Conservation (phyloP, 2,329 filamentous ascomycete species). For the Stemphylium beticola region DNA sequence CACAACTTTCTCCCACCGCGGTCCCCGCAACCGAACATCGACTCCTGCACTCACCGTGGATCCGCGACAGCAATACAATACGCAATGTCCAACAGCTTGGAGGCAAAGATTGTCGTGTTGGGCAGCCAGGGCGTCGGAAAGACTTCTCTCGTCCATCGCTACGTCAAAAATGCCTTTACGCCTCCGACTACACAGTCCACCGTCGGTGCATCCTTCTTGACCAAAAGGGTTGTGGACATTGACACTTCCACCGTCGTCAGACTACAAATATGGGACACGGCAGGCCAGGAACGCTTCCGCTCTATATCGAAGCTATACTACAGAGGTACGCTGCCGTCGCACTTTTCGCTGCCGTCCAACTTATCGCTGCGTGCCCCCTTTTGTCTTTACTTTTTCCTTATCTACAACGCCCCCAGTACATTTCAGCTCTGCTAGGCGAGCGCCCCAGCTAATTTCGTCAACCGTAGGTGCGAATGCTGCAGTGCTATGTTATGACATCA, state of each 20-base stretch:
- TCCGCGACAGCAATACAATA: neutral
- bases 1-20: neutral
- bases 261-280: constrained; percentile 97
- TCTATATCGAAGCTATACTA: constrained; percentile 97
- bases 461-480: constrained; percentile 80
- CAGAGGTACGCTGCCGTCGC: constrained; percentile 56
- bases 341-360: neutral
- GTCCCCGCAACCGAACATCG: neutral
- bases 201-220: constrained; percentile 63
- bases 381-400: neutral
- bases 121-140: constrained; percentile 82
- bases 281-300: constrained; percentile 93
- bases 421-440: neutral
- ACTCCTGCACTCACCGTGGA: neutral
- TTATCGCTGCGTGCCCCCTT: neutral
- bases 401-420: too few relatives aligned
- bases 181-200: constrained; percentile 60
- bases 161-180: constrained; percentile 74
- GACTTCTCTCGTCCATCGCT: constrained; percentile 78
- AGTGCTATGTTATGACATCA: constrained; percentile 94
- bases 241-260: constrained; percentile 86
- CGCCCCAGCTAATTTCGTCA: neutral
- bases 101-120: constrained; percentile 82
- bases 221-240: constrained; percentile 72
- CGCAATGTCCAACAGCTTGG: constrained; percentile 62